These are phyloP conservation scores for Polychaeton citri DNA, from an alignment of 2,329 filamentous ascomycete species.

Conservation along the genomic window DNA sequence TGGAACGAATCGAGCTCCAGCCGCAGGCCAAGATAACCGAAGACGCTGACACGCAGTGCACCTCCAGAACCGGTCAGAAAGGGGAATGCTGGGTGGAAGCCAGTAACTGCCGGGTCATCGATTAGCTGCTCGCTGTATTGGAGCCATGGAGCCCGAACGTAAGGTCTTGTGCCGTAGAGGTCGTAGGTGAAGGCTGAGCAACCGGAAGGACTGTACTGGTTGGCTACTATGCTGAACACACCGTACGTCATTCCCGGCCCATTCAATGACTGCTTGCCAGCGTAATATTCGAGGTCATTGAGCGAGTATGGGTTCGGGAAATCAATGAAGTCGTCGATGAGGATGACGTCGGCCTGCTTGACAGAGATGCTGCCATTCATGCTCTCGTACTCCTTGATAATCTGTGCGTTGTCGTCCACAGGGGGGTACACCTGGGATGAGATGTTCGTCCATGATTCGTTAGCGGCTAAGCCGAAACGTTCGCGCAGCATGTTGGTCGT, in stretches of 20 bases:
- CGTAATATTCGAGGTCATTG: slow-evolving; percentile 54
- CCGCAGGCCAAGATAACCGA: slow-evolving; percentile 53
- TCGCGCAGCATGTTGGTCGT: slow-evolving; percentile 45
- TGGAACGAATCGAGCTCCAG: slow-evolving; percentile 46
- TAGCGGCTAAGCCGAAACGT: slow-evolving; percentile 40
- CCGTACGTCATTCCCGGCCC: slow-evolving; percentile 64
- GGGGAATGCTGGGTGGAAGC: slow-evolving; percentile 55
- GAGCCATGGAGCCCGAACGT: slow-evolving; percentile 53
- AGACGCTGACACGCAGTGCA: slow-evolving; percentile 52
- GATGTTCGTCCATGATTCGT: slow-evolving; percentile 46
- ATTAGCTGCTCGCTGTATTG: slow-evolving; percentile 57
- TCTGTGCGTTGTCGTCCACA: slow-evolving; percentile 39
- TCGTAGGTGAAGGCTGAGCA: slow-evolving; percentile 57
- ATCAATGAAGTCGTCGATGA: slow-evolving; percentile 51
- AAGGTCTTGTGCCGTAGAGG: slow-evolving; percentile 49
- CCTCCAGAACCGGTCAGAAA: slow-evolving; percentile 61
- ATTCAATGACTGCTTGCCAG: slow-evolving; percentile 52
- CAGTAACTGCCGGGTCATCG: slow-evolving; percentile 49
- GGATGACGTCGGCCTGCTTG: slow-evolving; percentile 58
- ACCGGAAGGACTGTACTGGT: slow-evolving; percentile 50
- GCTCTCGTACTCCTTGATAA: slow-evolving; percentile 50
- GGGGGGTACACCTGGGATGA: slow-evolving; percentile 43
- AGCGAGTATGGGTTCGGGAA: slow-evolving; percentile 44
- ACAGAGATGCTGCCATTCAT: slow-evolving; percentile 56
- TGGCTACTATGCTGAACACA: slow-evolving; percentile 54